These are phyloP conservation scores for Aspergillus kassunensis DNA, from an alignment of 495 filamentous ascomycete genomes.

Conservation along the genomic window DNA sequence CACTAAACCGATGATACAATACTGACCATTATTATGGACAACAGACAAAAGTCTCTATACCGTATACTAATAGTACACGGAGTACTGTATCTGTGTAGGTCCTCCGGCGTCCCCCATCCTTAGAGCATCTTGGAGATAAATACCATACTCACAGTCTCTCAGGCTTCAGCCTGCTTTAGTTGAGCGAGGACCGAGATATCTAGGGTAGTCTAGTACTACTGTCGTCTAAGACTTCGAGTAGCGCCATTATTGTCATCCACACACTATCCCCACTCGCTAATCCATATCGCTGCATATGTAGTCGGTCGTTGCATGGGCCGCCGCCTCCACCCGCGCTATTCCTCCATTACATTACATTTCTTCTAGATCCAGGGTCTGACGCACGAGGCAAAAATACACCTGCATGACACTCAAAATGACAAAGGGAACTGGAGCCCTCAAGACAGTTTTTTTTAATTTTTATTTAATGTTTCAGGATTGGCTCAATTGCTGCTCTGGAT, in stretches of 20 bases:
- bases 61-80: no score
- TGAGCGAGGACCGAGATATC: no score
- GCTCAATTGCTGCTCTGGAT: constrained; percentile 20
- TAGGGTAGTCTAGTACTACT: no score
- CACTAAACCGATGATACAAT: neutral
- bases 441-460: constrained; percentile 14
- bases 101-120: neutral
- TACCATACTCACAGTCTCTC: neutral
- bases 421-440: constrained; percentile 23
- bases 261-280: constrained; percentile 18
- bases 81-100: no score
- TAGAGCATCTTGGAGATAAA: constrained; percentile 14
- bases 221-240: constrained; percentile 1
- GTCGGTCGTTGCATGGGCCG: constrained; percentile 28
- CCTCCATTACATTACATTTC: constrained; percentile 28
- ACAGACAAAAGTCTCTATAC: no score
- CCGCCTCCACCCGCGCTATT: constrained; percentile 24
- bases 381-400: constrained; percentile 32
- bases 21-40: no score
- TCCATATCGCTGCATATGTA: constrained; percentile 24
- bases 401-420: constrained; percentile 35
- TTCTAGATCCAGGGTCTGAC: constrained; percentile 33
- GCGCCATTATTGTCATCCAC: constrained; percentile 16
- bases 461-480: constrained; percentile 21
- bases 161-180: no score